Base-by-base conservation (phyloP, 305 asterid genomes). In the Plantago lanceolata region DNA sequence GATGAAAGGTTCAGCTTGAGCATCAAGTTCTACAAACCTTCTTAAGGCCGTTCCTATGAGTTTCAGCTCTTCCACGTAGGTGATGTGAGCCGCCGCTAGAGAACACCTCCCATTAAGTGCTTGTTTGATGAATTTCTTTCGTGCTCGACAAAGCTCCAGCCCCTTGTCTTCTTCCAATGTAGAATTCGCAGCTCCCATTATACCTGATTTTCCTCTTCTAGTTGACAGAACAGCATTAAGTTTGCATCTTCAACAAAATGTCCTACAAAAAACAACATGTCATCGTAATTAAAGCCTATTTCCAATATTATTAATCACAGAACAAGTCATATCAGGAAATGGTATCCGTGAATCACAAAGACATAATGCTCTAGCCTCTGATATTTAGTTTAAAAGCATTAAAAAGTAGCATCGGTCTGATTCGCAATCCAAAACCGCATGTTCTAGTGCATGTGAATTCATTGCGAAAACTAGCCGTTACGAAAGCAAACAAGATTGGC, bases 81-180 rank as follows among this genome's bases (percentile, higher is more conserved):
- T 78, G 73, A 85, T 68, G 74, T 93, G 99, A 65, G 88, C 86
- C 48, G 94, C 94, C 17, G 99, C 99, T 16, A 93, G 79, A 62
- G 88, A 84, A 69, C 99, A 93, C 81, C 99, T 82, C 56, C 97
- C 95, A 54, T 93, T 85, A 64, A 93, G 97, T 63, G 99, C 96
- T 76, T 87, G 97, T 78, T 88, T 87, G 84, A 93, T 85, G 63
- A 93, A 85, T 70, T 90, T 93, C 77, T 93, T 93, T 63, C 99
- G 71, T 57, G 94, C 95, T 18, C 96, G 96, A 71, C 99, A 93
- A 64, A 93, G 96, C 80, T 85, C 84, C 75, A 89, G 74, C 69
- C 88, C 86, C 64, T 87, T 85, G 79, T 89, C 96, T 77, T 93
- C 99, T 64, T 87, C 99, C 58, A 75, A 47, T 74, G 79, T 81